Evolutionary conservation across 2,329 filamentous ascomycete genomes (phyloP).

Genomic region (Parastagonospora nodorum): DNA sequence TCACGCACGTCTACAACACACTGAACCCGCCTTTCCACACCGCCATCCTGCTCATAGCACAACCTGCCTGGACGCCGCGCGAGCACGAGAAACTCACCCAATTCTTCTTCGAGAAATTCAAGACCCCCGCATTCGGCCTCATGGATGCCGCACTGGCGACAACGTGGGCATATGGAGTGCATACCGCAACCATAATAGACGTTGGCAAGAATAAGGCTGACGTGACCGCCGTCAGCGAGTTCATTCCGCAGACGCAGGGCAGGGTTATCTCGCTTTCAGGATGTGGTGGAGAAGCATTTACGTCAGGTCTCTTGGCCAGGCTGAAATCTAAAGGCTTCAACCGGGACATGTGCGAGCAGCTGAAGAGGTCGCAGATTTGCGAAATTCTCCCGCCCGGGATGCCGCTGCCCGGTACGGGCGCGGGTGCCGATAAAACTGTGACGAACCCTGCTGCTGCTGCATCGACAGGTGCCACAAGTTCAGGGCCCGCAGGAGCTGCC

Average conservation of each 20-base stretch:
- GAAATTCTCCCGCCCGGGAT: slow-evolving; percentile 63
- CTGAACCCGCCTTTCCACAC: slow-evolving; percentile 93
- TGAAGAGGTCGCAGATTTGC: slow-evolving; percentile 67
- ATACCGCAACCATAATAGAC: slow-evolving; percentile 84
- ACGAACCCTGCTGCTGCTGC: slow-evolving; percentile 61
- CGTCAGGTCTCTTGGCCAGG: slow-evolving; percentile 70
- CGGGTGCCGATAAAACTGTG: slow-evolving; percentile 43
- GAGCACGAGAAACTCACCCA: slow-evolving; percentile 88
- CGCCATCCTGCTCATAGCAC: slow-evolving; percentile 85
- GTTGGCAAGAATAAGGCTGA: slow-evolving; percentile 93
- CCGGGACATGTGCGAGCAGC: slow-evolving; percentile 67
- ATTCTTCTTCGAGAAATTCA: slow-evolving; percentile 97
- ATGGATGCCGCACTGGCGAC: slow-evolving; percentile 88
- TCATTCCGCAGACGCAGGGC: slow-evolving; percentile 71
- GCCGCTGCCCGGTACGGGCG: slow-evolving; percentile 58
- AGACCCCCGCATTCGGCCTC: slow-evolving; percentile 87
- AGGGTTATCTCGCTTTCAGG: slow-evolving; percentile 64
- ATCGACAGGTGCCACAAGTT: slow-evolving; percentile 59
- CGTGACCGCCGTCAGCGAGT: slow-evolving; percentile 87
- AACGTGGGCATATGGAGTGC: slow-evolving; percentile 77
- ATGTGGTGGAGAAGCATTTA: slow-evolving; percentile 89
- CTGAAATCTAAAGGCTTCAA: slow-evolving; percentile 64
- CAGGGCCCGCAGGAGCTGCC: slow-evolving; percentile 50
- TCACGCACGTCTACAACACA: slow-evolving; percentile 88
- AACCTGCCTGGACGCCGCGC: slow-evolving; percentile 86